Conservation (phyloP, 768 basidiomycete species). For the Naganishia vaughanmartiniae region DNA sequence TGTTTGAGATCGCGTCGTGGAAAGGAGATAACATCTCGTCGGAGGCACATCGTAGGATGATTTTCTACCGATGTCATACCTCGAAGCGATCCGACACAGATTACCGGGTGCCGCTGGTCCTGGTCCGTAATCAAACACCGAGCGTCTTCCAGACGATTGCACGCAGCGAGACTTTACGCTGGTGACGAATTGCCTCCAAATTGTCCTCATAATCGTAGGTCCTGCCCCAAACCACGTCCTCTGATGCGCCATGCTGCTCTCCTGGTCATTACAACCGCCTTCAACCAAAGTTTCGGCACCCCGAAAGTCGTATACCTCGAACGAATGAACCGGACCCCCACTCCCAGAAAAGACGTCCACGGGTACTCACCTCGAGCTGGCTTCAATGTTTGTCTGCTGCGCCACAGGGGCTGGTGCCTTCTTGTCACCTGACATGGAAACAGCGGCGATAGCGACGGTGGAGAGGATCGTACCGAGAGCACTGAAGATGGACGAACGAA, state of each 20-base stretch:
- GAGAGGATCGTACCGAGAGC: conserved; percentile 48
- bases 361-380: conserved; percentile 33
- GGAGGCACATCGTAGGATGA: no score
- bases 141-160: no score
- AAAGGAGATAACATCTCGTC: no score
- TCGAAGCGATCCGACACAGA: no score
- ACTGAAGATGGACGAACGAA: conserved; percentile 30
- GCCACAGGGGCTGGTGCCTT: conserved; percentile 32
- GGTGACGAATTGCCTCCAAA: no score
- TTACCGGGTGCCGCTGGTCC: no score
- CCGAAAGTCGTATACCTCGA: background rate
- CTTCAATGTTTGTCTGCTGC: conserved; percentile 30
- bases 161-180: no score
- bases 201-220: no score
- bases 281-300: background rate
- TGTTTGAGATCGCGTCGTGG: background rate
- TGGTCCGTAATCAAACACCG: no score
- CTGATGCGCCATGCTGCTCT: background rate
- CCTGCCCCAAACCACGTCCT: background rate
- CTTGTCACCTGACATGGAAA: conserved; percentile 36
- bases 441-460: conserved; percentile 41
- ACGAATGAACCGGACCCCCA: background rate
- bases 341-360: conserved; percentile 23
- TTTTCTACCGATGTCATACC: no score
- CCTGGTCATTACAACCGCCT: background rate